phyloP scores from a whole-genome alignment of 2,329 filamentous ascomycete genomes.

The Capronia coronata region DNA sequence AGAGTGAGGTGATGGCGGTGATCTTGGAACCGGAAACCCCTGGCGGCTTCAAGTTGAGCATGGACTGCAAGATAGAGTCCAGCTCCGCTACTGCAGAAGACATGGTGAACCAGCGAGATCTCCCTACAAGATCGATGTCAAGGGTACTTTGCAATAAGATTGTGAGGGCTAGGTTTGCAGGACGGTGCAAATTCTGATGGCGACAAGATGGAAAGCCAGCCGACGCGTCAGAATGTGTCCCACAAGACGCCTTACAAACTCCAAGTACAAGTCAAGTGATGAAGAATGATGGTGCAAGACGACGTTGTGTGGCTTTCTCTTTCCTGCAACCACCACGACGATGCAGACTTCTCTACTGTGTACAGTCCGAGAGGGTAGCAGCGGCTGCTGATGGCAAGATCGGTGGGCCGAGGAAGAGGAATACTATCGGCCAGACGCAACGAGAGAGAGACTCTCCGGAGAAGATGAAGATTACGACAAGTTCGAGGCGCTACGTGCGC shows the following conservation, averaged over 20 bases:
- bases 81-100: constrained; percentile 83
- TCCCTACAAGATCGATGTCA: constrained; percentile 19
- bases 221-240: background rate
- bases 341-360: constrained; percentile 22
- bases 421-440: constrained; percentile 15
- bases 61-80: constrained; percentile 81
- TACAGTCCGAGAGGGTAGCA: constrained; percentile 19
- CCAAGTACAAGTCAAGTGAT: constrained; percentile 10
- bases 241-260: constrained; percentile 13
- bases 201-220: background rate
- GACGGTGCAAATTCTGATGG: background rate
- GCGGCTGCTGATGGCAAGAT: constrained; percentile 9
- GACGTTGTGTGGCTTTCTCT: constrained; percentile 6
- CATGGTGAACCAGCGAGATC: constrained; percentile 45
- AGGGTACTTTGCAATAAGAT: constrained; percentile 4
- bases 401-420: constrained; percentile 1
- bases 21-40: constrained; percentile 94
- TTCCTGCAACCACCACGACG: constrained; percentile 8
- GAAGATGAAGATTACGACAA: constrained; percentile 12
- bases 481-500: constrained; percentile 17
- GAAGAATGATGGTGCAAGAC: constrained; percentile 4
- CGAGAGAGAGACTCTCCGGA: constrained; percentile 6
- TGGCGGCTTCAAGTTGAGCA: constrained; percentile 84
- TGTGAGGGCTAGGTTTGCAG: constrained; percentile 7
- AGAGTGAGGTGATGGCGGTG: constrained; percentile 75